A percentile compares a stretch with the other conserved stretches of the same genome.
These are phyloP conservation scores for Chlorophyllum brunneum DNA, from an alignment of 768 basidiomycete genomes.

Conservation along the genomic window DNA sequence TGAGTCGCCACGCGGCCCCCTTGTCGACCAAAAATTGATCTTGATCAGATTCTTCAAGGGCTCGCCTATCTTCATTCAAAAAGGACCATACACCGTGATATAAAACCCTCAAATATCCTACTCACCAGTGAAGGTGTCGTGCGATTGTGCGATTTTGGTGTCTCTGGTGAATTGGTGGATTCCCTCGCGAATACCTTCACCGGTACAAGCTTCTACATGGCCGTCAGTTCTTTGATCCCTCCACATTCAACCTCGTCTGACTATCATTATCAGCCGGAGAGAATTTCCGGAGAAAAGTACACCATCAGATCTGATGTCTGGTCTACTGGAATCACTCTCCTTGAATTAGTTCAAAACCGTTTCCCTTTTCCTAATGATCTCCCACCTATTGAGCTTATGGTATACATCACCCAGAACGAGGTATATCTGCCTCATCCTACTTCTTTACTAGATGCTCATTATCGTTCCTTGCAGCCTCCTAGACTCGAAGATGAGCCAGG, in stretches of 20 bases:
- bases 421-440: constrained; percentile 32
- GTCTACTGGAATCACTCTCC: constrained; percentile 92
- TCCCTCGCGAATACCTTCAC: constrained; percentile 95
- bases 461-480: constrained; percentile 55
- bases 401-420: constrained; percentile 82
- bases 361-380: constrained; percentile 95
- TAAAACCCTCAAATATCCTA: constrained; percentile 92
- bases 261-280: constrained; percentile 65
- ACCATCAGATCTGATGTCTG: constrained; percentile 96
- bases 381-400: constrained; percentile 90
- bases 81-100: constrained; percentile 93
- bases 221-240: constrained; percentile 54
- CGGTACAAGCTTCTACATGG: constrained; percentile 98
- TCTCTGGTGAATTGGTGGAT: constrained; percentile 92
- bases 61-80: constrained; percentile 87
- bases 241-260: constrained; percentile 10
- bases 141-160: constrained; percentile 95
- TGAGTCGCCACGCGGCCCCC: constrained; percentile 33
- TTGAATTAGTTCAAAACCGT: constrained; percentile 90
- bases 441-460: not conserved
- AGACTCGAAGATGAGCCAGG: constrained; percentile 72
- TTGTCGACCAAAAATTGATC: constrained; percentile 14
- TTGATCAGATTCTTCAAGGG: constrained; percentile 75
- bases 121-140: constrained; percentile 86
- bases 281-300: constrained; percentile 88